Conservation (phyloP, 2,329 filamentous ascomycete genomes). For the Dothideomycetes sp. region DNA sequence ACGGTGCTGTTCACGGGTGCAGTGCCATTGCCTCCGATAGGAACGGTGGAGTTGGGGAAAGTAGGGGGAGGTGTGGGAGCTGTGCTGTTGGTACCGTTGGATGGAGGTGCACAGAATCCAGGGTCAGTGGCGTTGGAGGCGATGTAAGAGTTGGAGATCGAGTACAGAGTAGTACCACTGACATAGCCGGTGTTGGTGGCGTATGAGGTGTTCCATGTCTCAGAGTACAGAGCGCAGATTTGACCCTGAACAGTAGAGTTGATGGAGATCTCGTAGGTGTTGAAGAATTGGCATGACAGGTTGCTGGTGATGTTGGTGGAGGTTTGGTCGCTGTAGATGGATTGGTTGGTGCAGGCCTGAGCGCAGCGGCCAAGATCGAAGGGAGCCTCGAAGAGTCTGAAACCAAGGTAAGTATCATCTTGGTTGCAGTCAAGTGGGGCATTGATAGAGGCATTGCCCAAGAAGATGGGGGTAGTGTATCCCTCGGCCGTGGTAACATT, state of each 20-base stretch:
- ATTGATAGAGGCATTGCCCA: conserved; percentile 19
- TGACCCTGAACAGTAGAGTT: conserved; percentile 29
- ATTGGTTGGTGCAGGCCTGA: conserved; percentile 19
- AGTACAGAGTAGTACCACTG: conserved; percentile 9
- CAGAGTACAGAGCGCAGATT: conserved; percentile 31
- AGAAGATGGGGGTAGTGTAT: conserved; percentile 14
- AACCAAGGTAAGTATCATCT: conserved; percentile 22
- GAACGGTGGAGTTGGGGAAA: too few relatives aligned
- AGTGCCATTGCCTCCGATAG: too few relatives aligned
- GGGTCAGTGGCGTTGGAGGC: conserved; percentile 1
- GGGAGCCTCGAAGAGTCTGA: conserved; percentile 20
- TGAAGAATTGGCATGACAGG: conserved; percentile 24
- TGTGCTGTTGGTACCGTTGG: too few relatives aligned
- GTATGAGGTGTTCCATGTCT: conserved; percentile 16
- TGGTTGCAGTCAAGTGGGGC: conserved; percentile 21
- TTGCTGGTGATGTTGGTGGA: conserved; percentile 13
- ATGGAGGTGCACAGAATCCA: too few relatives aligned
- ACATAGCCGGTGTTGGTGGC: conserved; percentile 16
- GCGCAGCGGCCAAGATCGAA: conserved; percentile 20
- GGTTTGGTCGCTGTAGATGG: conserved; percentile 18
- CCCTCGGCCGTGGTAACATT: too few relatives aligned
- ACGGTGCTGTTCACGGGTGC: too few relatives aligned
- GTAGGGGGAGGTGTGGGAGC: too few relatives aligned
- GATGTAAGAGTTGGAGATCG: conserved; percentile 5
- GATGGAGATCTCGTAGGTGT: conserved; percentile 30